Evolutionary conservation across 192 early-diverging fungal species (phyloP).

Genomic region (Physocladia obscura): DNA sequence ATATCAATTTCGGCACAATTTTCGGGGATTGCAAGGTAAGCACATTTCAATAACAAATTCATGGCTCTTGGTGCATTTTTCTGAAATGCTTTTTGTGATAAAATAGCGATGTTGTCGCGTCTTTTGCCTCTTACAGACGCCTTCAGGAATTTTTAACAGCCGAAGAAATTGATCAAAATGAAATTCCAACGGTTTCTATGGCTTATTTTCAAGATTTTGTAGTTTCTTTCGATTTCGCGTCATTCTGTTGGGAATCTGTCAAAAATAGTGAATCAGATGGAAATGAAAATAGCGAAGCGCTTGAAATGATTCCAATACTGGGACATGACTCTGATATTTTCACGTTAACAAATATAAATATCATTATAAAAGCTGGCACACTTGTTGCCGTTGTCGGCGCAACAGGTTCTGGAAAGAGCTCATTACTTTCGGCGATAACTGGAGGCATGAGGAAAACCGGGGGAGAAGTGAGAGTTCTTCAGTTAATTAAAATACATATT

Average conservation of each 20-base stretch:
- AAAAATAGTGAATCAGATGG: too few species aligned
- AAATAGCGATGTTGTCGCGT: neutral
- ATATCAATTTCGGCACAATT: conserved; percentile 44
- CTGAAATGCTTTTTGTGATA: neutral
- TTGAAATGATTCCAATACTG: too few species aligned
- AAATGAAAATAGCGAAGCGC: too few species aligned
- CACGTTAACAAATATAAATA: neutral
- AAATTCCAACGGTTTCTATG: neutral
- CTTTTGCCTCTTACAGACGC: conserved; percentile 33
- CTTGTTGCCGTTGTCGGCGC: conserved; percentile 26
- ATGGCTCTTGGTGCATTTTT: neutral
- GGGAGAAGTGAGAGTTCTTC: conserved; percentile 13
- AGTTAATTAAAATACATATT: conserved; percentile 31
- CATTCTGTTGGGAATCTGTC: too few species aligned
- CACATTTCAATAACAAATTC: too few species aligned
- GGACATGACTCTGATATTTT: conserved; percentile 13
- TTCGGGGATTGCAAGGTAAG: neutral
- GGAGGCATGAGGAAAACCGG: conserved; percentile 37
- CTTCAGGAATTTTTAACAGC: conserved; percentile 26
- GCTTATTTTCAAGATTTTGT: too few species aligned
- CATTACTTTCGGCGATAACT: conserved; percentile 35
- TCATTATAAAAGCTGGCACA: neutral
- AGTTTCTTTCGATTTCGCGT: too few species aligned
- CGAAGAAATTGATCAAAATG: conserved; percentile 24
- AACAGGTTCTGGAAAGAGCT: conserved; percentile 41